Base-by-base conservation (phyloP, 2,329 filamentous ascomycete genomes). In the Helotiales sp. region DNA sequence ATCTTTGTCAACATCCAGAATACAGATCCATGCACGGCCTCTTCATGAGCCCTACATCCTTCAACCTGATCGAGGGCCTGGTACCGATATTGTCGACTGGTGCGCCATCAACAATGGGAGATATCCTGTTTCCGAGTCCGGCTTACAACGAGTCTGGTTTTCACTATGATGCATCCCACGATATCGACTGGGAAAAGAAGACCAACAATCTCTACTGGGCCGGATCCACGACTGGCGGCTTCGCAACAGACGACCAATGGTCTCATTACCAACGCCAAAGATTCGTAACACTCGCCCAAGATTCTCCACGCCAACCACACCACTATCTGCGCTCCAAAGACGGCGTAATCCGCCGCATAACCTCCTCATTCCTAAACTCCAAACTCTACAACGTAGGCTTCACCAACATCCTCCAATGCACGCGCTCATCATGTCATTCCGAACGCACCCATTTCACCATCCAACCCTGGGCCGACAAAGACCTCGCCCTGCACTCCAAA, bases 1-100 rank as follows among this genome's bases (percentile, higher is more conserved):
- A 64, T 52, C 37, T 64, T 8, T 64, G 61, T 26, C 37, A 17
- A 24, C 61, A 64, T 49, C 26, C 61, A 2, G 61, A 64, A n/a
- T 58, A 57, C 40, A 49, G 52, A 13, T 13, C 22, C 3, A 57
- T 58, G 52, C 61, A 64, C 24, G 61, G 61, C 37, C 37, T 57
- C 22, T 30, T 64, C 50, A 47, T 58, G 24, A 47, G 37, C 20
- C 24, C 61, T 34, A 32, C 50, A 2, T 57, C 50, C 6, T 58
- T 58, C 7, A 11, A 32, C 4, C 30, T 64, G 2, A 32, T 64
- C 15, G 61, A 64, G 47, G 50, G 61, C 34, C 13, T 49, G 6
- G 26, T 58, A 13, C 61, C 61, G 5, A 58, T 64, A 11, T 26
- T 64, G 2, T 58, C 61, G 5, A 43, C 40, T 5, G 40, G 40